Conservation (phyloP, 2,329 filamentous ascomycete species). For the Coniochaeta sp. region DNA sequence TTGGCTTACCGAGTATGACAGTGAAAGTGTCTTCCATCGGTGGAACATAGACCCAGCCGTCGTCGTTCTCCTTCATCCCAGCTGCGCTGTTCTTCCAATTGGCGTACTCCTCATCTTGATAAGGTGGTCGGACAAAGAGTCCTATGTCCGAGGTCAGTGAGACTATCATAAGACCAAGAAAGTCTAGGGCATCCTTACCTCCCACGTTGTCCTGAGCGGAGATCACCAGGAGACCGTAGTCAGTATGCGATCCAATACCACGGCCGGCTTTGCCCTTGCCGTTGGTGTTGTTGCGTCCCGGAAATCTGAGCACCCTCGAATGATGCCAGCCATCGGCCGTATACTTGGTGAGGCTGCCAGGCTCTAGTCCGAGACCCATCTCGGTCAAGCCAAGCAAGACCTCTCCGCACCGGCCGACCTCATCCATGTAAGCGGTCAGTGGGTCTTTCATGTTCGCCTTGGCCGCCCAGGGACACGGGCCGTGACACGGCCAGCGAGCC, state of each 20-base stretch:
- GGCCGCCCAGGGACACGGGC: conserved; percentile 37
- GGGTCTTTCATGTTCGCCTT: conserved; percentile 28
- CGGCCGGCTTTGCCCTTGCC: conserved; percentile 41
- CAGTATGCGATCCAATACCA: conserved; percentile 43
- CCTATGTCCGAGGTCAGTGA: conserved; percentile 13
- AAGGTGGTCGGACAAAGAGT: conserved; percentile 37
- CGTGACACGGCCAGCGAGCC: conserved; percentile 39
- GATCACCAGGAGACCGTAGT: conserved; percentile 44
- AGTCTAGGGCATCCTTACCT: conserved; percentile 19
- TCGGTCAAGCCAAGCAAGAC: conserved; percentile 37
- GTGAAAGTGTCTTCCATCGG: conserved; percentile 35
- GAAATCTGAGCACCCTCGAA: conserved; percentile 32
- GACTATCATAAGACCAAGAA: not conserved
- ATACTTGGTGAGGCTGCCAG: conserved; percentile 29
- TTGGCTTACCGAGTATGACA: conserved; percentile 35
- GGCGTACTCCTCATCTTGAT: conserved; percentile 28
- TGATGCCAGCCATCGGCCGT: conserved; percentile 44
- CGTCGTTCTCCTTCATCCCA: conserved; percentile 33
- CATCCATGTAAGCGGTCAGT: conserved; percentile 32
- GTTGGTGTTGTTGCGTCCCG: conserved; percentile 27
- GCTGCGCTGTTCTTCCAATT: conserved; percentile 39
- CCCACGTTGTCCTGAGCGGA: conserved; percentile 41
- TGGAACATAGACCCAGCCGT: conserved; percentile 39
- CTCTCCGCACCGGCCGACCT: conserved; percentile 32
- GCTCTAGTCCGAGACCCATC: conserved; percentile 31